Conservation (phyloP, 1,284 basidiomycete species). For the Apiotrichum akiyoshidainum region DNA sequence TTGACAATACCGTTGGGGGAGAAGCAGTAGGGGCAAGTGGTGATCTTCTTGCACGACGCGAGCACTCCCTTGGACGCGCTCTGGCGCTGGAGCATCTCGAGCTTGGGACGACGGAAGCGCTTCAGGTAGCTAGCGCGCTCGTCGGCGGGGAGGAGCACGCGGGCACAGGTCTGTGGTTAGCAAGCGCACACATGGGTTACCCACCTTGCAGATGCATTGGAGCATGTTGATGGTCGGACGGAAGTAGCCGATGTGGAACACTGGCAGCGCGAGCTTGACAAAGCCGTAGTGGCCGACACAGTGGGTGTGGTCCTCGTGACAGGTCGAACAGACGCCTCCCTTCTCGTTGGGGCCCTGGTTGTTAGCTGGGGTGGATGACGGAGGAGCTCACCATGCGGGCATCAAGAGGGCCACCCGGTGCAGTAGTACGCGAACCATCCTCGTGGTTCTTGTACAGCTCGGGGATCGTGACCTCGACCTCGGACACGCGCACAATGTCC, state of each 20-base stretch:
- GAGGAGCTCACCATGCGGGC: slow-evolving; percentile 64
- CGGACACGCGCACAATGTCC: slow-evolving; percentile 87
- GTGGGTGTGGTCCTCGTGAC: slow-evolving; percentile 84
- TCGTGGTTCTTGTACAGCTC: slow-evolving; percentile 71
- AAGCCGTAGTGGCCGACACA: slow-evolving; percentile 98
- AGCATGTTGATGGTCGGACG: slow-evolving; percentile 90
- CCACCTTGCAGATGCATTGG: slow-evolving; percentile 92
- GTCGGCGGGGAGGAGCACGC: slow-evolving; percentile 84
- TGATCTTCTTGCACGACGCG: slow-evolving; percentile 78
- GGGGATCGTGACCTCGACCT: slow-evolving; percentile 88
- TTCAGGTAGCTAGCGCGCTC: slow-evolving; percentile 81
- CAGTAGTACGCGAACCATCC: slow-evolving; percentile 59
- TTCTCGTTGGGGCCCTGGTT: slow-evolving; percentile 91
- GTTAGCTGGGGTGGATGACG: slow-evolving; percentile 4
- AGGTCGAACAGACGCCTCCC: slow-evolving; percentile 87
- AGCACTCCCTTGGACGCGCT: slow-evolving; percentile 86
- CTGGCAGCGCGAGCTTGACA: slow-evolving; percentile 91
- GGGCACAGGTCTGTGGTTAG: slow-evolving; percentile 74
- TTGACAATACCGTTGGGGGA: slow-evolving; percentile 95
- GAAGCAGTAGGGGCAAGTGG: slow-evolving; percentile 90
- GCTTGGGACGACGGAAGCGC: slow-evolving; percentile 80
- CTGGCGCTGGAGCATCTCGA: slow-evolving; percentile 92
- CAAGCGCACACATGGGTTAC: not conserved
- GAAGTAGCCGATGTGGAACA: slow-evolving; percentile 98
- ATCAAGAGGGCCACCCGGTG: slow-evolving; percentile 88